Evolutionary conservation across 2,329 filamentous ascomycete species (phyloP), one percentile per base, ranked within the genome.

Genomic region (Epichloe brachyelytri): DNA sequence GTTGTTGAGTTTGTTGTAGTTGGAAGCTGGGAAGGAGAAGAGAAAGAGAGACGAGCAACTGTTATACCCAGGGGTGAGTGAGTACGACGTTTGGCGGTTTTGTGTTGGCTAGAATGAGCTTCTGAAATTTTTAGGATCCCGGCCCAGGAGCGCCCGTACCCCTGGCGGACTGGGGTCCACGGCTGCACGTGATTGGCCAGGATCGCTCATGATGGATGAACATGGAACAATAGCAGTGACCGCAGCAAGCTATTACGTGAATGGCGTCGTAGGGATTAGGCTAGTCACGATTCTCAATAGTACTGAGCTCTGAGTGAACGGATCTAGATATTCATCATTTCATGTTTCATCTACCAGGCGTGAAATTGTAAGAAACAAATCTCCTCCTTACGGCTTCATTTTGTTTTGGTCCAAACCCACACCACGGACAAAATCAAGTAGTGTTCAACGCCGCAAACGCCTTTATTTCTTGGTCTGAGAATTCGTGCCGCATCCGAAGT

Each of bases 1-100:
- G 48, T 10, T 10, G 30, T 8, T 39, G 20, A 10, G 41, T 15
- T 38, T 11, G 11, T 19, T 11, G 52, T 30, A 46, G 50, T 8
- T 41, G 45, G 43, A 46, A 54, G 49, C 37, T 46, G 45, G 49
- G 55, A 50, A 54, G 45, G 46, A 53, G 56, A 51, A 51, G 46
- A 50, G 36, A 50, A 30, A 30, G 30, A 30, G 10, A 30, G 10
- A 30, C 11, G 30, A 30, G 10, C 10, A 30, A 30, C 10, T 30
- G 0, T 30, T 30, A 30, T 10, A 30, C 8, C 20, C 40, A 22
- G 17, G 17, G 17, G 8, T 43, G 40, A 17, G 7, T 43, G 40
- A 17, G 14, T 30, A 44, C 26, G 26, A 33, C 26, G 43, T 30
- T 33, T 11, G 41, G 30, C 20, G 43, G 26, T 34, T 45, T 33